Conservation (phyloP, 225 moss, liverwort and hornwort species). For the Lunularia cruciata region DNA sequence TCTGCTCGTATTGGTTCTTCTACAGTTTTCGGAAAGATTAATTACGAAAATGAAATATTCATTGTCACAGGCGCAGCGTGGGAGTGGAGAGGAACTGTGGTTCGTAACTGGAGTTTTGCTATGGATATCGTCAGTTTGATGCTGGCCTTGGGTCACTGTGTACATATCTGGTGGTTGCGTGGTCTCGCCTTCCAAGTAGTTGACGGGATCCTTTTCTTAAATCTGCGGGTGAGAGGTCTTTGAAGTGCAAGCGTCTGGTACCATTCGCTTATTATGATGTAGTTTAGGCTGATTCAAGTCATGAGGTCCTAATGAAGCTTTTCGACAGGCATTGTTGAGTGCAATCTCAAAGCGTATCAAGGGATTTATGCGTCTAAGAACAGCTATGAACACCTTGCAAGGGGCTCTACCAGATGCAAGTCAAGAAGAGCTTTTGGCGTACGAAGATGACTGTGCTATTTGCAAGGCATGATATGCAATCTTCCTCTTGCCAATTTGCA, state of each 20-base stretch:
- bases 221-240: constrained; percentile 67
- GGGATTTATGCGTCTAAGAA: constrained; percentile 84
- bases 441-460: constrained; percentile 98
- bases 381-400: constrained; percentile 91
- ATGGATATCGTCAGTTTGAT: constrained; percentile 98
- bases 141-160: constrained; percentile 71
- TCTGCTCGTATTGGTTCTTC: no score
- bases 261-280: no score
- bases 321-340: constrained; percentile 65
- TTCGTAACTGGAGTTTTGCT: constrained; percentile 96
- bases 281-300: background rate
- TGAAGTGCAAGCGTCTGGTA: background rate
- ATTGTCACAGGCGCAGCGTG: constrained; percentile 82
- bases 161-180: constrained; percentile 98
- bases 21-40: no score
- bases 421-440: constrained; percentile 76
- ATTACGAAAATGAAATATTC: background rate
- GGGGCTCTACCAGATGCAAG: constrained; percentile 96
- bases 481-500: background rate
- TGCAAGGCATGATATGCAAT: constrained; percentile 62
- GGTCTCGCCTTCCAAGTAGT: constrained; percentile 98
- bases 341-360: constrained; percentile 97
- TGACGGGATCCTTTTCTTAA: constrained; percentile 90
- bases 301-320: background rate
- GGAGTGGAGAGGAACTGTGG: constrained; percentile 96